These are phyloP conservation scores for Ganoderma leucocontextum DNA, from an alignment of 1,284 basidiomycete species.

Conservation along the genomic window DNA sequence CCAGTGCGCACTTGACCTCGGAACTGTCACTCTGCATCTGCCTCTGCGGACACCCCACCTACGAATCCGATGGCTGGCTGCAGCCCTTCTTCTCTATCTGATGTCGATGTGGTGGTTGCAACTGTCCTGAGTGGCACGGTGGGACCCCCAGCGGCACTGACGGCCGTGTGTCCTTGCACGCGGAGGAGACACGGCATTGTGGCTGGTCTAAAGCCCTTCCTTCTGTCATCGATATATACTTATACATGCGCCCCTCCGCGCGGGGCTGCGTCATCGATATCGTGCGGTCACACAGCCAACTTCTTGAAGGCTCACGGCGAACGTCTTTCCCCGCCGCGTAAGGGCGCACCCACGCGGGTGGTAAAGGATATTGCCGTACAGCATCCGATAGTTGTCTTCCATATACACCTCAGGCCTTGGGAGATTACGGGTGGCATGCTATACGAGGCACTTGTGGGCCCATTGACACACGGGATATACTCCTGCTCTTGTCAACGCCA, in stretches of 20 bases:
- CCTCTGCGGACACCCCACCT: not conserved
- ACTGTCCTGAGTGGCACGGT: not conserved
- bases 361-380: not conserved
- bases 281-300: constrained; percentile 10
- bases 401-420: not conserved
- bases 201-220: not conserved
- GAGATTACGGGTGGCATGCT: not conserved
- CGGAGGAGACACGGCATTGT: not conserved
- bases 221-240: constrained; percentile 5
- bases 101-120: constrained; percentile 4
- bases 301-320: not conserved
- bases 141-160: not conserved
- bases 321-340: constrained; percentile 3
- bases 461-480: not conserved
- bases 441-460: not conserved
- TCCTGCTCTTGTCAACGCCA: not conserved
- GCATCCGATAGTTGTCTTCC: not conserved
- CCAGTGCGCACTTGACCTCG: not conserved
- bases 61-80: not conserved
- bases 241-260: not conserved
- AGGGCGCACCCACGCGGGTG: not conserved
- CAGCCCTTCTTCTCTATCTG: not conserved
- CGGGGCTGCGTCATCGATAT: constrained; percentile 8
- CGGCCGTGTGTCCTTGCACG: not conserved
- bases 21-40: not conserved